A percentile compares a stretch with the other conserved stretches of the same genome.
These are phyloP conservation scores for Pholiota molesta DNA, from an alignment of 768 basidiomycete genomes.

Conservation along the genomic window DNA sequence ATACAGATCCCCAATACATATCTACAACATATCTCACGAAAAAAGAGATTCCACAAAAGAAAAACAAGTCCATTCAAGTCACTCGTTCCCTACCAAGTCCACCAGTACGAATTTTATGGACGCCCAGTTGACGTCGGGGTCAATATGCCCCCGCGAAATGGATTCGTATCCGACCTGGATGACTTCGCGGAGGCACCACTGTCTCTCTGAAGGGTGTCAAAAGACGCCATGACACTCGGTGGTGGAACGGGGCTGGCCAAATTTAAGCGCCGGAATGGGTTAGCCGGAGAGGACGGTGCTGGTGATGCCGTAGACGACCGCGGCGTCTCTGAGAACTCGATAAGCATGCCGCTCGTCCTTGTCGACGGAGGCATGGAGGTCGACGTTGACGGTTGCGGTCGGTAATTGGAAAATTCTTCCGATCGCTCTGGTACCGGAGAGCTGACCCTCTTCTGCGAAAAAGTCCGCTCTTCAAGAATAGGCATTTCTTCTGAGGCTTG, in stretches of 20 bases:
- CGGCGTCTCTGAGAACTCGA: background rate
- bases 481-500: background rate
- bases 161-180: constrained; percentile 3
- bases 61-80: too few relatives aligned
- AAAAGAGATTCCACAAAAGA: too few relatives aligned
- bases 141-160: constrained; percentile 1
- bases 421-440: background rate
- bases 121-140: background rate
- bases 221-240: background rate
- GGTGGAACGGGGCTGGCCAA: background rate
- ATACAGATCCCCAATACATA: too few relatives aligned
- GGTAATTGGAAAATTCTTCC: background rate
- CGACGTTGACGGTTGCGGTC: background rate
- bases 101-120: background rate
- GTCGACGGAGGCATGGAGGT: background rate
- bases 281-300: constrained; percentile 1
- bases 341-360: background rate
- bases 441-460: background rate
- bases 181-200: background rate
- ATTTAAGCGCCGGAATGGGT: constrained; percentile 8
- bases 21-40: too few relatives aligned
- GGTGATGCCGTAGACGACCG: background rate
- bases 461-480: background rate
- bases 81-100: too few relatives aligned
- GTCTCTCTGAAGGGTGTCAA: background rate